A percentile compares a stretch with the other conserved stretches of the same genome.
phyloP scores from a whole-genome alignment of 2,329 filamentous ascomycete species.

The Pestalotiopsis fici region DNA sequence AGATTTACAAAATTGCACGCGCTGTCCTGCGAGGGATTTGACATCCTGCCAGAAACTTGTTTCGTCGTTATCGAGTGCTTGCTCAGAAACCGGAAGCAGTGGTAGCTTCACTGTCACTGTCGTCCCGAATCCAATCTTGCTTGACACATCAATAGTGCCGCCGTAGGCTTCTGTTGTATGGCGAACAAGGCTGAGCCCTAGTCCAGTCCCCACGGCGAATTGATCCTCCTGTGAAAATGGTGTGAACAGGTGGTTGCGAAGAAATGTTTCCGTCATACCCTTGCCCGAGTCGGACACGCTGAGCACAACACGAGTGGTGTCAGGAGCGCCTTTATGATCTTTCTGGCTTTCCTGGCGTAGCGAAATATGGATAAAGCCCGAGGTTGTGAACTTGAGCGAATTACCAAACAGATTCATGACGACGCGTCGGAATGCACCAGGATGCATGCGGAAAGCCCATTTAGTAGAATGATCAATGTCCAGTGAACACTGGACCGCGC shows the following conservation, averaged over 20 bases:
- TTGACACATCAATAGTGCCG: constrained; percentile 19
- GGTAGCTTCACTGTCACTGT: constrained; percentile 29
- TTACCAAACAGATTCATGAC: constrained; percentile 67
- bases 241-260: constrained; percentile 60
- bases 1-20: background rate
- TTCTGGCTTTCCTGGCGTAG: constrained; percentile 17
- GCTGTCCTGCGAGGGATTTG: background rate
- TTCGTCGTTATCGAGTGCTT: background rate
- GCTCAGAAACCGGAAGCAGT: background rate
- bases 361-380: constrained; percentile 28
- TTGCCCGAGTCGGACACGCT: constrained; percentile 58
- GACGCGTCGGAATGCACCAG: constrained; percentile 52
- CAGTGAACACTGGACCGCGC: constrained; percentile 46
- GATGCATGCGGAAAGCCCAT: constrained; percentile 57
- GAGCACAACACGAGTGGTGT: background rate
- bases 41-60: background rate
- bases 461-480: constrained; percentile 46
- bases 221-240: constrained; percentile 67
- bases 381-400: constrained; percentile 59
- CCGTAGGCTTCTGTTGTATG: constrained; percentile 40
- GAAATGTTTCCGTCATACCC: constrained; percentile 65
- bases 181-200: constrained; percentile 67
- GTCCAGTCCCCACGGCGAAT: constrained; percentile 60
- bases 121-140: constrained; percentile 25
- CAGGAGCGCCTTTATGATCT: background rate